Conservation (phyloP, 805 yeast genomes). For the Alloascoidea hylecoeti region DNA sequence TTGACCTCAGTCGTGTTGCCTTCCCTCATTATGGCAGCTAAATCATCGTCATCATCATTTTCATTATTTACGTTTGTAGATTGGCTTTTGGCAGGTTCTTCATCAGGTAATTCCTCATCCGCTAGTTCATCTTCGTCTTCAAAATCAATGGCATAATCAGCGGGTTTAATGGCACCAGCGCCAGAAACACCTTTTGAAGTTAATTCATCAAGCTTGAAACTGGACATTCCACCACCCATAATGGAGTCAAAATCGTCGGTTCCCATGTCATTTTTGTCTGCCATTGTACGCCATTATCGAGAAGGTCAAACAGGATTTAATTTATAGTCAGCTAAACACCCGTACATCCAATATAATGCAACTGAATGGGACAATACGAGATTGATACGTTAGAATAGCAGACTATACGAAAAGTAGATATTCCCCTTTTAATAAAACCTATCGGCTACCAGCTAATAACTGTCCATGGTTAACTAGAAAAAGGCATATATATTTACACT, state of each 20-base stretch:
- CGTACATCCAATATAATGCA: too few species aligned
- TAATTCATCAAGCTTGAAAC: neutral
- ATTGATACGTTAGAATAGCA: too few species aligned
- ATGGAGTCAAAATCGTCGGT: neutral
- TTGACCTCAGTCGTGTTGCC: constrained; percentile 10
- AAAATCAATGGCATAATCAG: constrained; percentile 86
- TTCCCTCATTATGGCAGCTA: constrained; percentile 2
- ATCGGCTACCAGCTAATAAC: too few species aligned
- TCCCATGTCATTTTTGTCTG: too few species aligned
- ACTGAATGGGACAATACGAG: too few species aligned
- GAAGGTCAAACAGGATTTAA: too few species aligned
- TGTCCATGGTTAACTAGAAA: too few species aligned
- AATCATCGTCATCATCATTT: constrained; percentile 8
- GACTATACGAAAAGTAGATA: too few species aligned
- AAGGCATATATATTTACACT: too few species aligned
- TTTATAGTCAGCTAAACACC: too few species aligned
- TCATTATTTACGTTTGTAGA: constrained; percentile 3
- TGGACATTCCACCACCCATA: neutral
- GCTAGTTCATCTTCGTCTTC: constrained; percentile 93
- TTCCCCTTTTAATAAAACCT: too few species aligned
- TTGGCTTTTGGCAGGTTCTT: constrained; percentile 15
- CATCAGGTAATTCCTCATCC: constrained; percentile 51
- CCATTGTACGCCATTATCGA: too few species aligned
- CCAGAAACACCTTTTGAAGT: constrained; percentile 13
- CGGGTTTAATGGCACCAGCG: constrained; percentile 52